Conservation (phyloP, 2,329 filamentous ascomycete species). For the Sporothrix variecibatus region DNA sequence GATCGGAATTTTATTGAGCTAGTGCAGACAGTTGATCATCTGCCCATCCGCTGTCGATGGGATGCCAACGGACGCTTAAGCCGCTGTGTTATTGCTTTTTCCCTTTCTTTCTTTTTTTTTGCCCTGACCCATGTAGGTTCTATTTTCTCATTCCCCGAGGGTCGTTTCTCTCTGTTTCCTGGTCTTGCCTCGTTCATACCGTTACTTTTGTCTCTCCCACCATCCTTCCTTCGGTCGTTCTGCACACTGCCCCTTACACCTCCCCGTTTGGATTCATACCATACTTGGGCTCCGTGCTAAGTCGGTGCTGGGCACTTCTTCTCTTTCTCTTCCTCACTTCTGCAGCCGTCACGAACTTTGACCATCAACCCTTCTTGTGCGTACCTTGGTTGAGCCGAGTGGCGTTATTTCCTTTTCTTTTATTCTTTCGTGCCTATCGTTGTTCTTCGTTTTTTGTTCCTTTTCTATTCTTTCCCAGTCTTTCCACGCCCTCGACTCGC, state of each 20-base stretch:
- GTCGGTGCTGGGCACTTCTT: not conserved
- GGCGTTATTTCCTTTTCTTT: not conserved
- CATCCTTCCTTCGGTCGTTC: not conserved
- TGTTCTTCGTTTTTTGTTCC: not conserved
- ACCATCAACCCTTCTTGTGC: not conserved
- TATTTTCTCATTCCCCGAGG: not conserved
- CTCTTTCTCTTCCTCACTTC: not conserved
- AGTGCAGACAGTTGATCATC: conserved; percentile 16
- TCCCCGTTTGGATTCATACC: not conserved
- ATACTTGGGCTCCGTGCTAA: not conserved
- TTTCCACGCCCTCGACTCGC: not conserved
- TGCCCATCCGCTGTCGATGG: conserved; percentile 2
- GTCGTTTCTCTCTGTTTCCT: not conserved
- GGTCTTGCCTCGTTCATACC: not conserved
- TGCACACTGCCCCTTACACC: not conserved
- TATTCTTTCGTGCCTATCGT: not conserved
- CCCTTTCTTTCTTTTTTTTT: not conserved
- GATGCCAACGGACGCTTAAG: conserved; percentile 1
- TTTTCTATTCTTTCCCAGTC: not conserved
- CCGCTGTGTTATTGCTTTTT: not conserved
- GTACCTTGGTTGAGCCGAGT: not conserved
- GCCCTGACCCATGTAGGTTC: not conserved
- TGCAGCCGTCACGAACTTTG: not conserved
- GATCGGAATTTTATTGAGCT: not conserved
- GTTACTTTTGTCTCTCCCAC: conserved; percentile 8